Conservation (phyloP, 257 asterid genomes). For the Phtheirospermum japonicum region DNA sequence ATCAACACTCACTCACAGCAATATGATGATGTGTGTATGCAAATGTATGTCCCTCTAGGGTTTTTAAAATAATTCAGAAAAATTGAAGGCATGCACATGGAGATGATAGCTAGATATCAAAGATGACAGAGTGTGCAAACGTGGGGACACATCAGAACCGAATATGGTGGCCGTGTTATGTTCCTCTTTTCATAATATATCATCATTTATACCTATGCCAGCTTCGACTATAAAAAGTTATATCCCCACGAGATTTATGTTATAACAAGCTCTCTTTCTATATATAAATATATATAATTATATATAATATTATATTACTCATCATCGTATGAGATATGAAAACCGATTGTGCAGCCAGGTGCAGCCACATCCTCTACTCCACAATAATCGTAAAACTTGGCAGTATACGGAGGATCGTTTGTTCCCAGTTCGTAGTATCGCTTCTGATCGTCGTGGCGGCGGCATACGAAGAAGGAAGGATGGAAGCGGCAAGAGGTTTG, state of each 20-base stretch:
- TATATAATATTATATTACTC: too few relatives aligned
- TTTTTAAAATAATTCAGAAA: too few relatives aligned
- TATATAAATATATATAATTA: too few relatives aligned
- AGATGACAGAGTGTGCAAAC: conserved; percentile 27
- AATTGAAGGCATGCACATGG: conserved; percentile 21
- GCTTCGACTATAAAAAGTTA: too few relatives aligned
- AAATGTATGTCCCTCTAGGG: neutral
- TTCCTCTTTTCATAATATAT: conserved; percentile 14
- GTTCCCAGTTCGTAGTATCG: conserved; percentile 7
- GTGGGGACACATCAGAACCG: conserved; percentile 27
- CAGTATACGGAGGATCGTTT: neutral
- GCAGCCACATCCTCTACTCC: conserved; percentile 82
- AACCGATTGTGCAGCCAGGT: conserved; percentile 70
- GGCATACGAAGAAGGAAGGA: conserved; percentile 90
- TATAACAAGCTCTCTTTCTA: too few relatives aligned
- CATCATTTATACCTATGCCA: neutral
- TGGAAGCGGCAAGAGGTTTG: conserved; percentile 69
- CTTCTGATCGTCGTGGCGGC: conserved; percentile 96
- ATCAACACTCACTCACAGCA: too few relatives aligned
- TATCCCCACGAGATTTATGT: conserved; percentile 26
- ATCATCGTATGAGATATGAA: conserved; percentile 75
- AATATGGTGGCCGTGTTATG: conserved; percentile 17
- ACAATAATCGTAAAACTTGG: conserved; percentile 35
- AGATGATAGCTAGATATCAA: conserved; percentile 13
- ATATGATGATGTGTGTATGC: too few relatives aligned